Percentiles rank a stretch among this genome's conserved stretches.
Evolutionary conservation across 2,329 filamentous ascomycete species (phyloP).

Genomic region (Neonectria coccinea): DNA sequence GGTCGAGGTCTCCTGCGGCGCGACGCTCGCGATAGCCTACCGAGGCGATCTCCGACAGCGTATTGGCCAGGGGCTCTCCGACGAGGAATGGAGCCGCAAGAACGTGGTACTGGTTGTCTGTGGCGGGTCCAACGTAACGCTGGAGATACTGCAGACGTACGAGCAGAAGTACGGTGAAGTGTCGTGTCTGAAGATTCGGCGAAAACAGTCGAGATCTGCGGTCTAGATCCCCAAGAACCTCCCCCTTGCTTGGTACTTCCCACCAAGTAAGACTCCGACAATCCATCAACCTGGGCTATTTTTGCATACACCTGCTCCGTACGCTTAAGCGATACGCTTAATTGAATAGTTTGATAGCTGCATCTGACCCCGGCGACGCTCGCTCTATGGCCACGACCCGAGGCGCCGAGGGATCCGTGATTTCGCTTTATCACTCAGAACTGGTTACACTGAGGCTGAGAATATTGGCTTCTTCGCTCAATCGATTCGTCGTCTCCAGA

Average conservation of each 20-base stretch:
- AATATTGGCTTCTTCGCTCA: constrained; percentile 2
- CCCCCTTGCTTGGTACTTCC: too few species aligned
- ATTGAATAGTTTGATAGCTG: not conserved
- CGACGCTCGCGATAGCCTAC: constrained; percentile 78
- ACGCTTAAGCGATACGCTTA: constrained; percentile 3
- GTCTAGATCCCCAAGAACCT: not conserved
- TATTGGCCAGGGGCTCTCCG: constrained; percentile 64
- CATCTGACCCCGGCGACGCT: not conserved
- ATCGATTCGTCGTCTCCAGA: not conserved
- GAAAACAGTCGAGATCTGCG: not conserved
- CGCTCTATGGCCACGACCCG: not conserved
- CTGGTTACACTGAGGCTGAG: not conserved
- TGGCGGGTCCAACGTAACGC: constrained; percentile 77
- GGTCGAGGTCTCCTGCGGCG: constrained; percentile 88
- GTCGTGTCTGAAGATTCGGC: constrained; percentile 48
- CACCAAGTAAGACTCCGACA: not conserved
- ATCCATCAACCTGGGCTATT: not conserved
- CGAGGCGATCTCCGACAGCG: constrained; percentile 70
- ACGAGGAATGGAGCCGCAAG: constrained; percentile 71
- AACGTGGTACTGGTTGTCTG: constrained; percentile 89
- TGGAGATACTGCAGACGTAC: constrained; percentile 71
- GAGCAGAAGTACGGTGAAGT: constrained; percentile 57
- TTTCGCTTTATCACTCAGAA: not conserved
- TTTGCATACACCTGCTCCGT: not conserved
- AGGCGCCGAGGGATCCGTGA: not conserved